Percentiles rank a stretch among this genome's conserved stretches.
Conservation (phyloP, 2,329 filamentous ascomycete species). For the Penicillium rolfsii region DNA sequence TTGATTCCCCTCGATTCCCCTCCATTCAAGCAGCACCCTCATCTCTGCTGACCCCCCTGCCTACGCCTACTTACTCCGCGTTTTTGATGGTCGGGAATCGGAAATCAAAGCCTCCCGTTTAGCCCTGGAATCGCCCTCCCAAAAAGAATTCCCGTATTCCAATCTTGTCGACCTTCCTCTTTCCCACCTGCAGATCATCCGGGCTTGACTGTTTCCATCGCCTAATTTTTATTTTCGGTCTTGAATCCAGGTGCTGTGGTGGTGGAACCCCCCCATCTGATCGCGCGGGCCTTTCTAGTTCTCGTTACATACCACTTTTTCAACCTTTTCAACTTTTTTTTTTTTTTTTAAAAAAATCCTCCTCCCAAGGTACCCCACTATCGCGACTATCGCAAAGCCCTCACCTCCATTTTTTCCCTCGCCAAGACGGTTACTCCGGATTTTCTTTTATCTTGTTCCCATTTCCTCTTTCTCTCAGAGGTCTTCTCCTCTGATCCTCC, state of each 20-base stretch:
- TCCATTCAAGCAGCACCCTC: neutral
- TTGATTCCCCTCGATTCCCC: neutral
- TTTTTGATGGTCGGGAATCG: slow-evolving; percentile 12
- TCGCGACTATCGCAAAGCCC: slow-evolving; percentile 30
- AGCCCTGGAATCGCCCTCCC: neutral
- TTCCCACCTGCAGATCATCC: slow-evolving; percentile 12
- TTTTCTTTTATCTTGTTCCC: slow-evolving; percentile 28
- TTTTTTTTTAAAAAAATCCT: no score
- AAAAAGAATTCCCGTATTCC: neutral
- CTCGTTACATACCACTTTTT: slow-evolving; percentile 31
- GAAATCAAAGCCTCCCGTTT: neutral
- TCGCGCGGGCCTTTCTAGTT: slow-evolving; percentile 18
- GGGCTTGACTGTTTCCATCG: slow-evolving; percentile 28
- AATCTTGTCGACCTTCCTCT: neutral
- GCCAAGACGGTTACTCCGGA: slow-evolving; percentile 31
- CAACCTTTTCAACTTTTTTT: neutral
- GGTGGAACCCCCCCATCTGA: slow-evolving; percentile 25
- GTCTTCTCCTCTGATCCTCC: slow-evolving; percentile 3
- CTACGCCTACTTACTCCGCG: slow-evolving; percentile 5
- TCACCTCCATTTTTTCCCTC: slow-evolving; percentile 27
- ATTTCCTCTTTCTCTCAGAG: neutral
- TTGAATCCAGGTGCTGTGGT: neutral
- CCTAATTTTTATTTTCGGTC: slow-evolving; percentile 21
- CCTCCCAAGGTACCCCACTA: slow-evolving; percentile 29
- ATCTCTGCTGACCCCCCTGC: neutral